Conservation (phyloP, 805 yeast species). For the Ogataea pini region DNA sequence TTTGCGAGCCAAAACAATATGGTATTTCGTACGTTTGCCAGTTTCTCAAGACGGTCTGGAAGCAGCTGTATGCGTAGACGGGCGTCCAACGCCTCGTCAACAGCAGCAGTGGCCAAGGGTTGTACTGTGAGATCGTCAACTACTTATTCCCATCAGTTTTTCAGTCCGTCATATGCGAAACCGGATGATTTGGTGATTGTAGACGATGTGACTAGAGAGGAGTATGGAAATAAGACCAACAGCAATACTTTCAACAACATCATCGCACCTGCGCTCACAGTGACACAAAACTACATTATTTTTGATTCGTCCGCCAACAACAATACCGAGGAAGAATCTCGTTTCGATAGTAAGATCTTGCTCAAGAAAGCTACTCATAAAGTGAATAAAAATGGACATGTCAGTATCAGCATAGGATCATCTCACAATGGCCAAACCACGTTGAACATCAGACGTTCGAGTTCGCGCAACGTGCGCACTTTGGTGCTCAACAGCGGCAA, state of each 20-base stretch:
- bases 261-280: slow-evolving; percentile 29
- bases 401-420: slow-evolving; percentile 29
- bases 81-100: slow-evolving; percentile 14
- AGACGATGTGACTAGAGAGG: slow-evolving; percentile 30
- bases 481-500: slow-evolving; percentile 19
- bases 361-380: slow-evolving; percentile 27
- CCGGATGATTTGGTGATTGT: slow-evolving; percentile 30
- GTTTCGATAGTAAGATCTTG: slow-evolving; percentile 23
- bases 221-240: slow-evolving; percentile 22
- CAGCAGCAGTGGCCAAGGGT: slow-evolving; percentile 12
- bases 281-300: slow-evolving; percentile 33
- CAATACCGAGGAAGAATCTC: slow-evolving; percentile 19
- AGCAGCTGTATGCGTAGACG: slow-evolving; percentile 15
- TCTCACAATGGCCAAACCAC: slow-evolving; percentile 24
- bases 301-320: slow-evolving; percentile 27
- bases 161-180: slow-evolving; percentile 36
- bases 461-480: slow-evolving; percentile 30
- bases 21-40: slow-evolving; percentile 34
- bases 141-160: slow-evolving; percentile 32
- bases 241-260: slow-evolving; percentile 23
- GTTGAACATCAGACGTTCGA: slow-evolving; percentile 32
- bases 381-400: slow-evolving; percentile 34
- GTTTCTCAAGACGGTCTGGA: slow-evolving; percentile 29
- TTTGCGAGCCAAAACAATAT: slow-evolving; percentile 10
- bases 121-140: neutral